phyloP scores from a whole-genome alignment of 768 basidiomycete species.

The Termitomyces eurrhizus region DNA sequence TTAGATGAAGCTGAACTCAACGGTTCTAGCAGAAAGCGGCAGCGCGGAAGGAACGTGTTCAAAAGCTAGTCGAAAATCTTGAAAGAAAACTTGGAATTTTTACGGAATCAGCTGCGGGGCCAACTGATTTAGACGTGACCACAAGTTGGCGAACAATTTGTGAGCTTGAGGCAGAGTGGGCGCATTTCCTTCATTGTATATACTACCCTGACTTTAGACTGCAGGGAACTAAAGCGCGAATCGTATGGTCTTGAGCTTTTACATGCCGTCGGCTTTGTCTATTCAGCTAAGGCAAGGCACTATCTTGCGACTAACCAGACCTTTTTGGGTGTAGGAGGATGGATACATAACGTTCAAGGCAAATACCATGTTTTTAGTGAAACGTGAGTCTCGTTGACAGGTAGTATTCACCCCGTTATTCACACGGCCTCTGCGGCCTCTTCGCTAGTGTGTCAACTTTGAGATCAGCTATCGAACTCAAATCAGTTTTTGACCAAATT shows the following conservation, averaged over 20 bases:
- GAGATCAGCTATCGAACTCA: conserved; percentile 84
- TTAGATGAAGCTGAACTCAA: conserved; percentile 1
- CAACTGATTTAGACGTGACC: conserved; percentile 65
- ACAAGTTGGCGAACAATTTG: conserved; percentile 76
- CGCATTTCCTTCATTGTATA: conserved; percentile 13
- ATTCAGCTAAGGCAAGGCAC: conserved; percentile 78
- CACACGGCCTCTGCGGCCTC: conserved; percentile 4
- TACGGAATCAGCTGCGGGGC: conserved; percentile 75
- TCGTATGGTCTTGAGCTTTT: conserved; percentile 86
- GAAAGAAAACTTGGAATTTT: conserved; percentile 84
- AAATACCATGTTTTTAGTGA: conserved; percentile 94
- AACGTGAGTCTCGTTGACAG: conserved; percentile 53
- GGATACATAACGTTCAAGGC: conserved; percentile 89
- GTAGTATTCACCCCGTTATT: background rate
- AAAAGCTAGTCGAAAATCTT: conserved; percentile 73
- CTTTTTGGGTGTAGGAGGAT: conserved; percentile 85
- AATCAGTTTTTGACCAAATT: conserved; percentile 88
- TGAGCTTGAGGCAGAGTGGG: conserved; percentile 78
- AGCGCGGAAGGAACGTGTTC: conserved; percentile 70
- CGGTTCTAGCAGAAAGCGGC: conserved; percentile 61
- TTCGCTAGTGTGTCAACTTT: conserved; percentile 70
- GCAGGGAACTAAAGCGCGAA: conserved; percentile 79
- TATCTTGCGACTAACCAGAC: conserved; percentile 69
- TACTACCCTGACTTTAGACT: conserved; percentile 2
- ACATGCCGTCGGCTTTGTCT: conserved; percentile 84